Conservation (phyloP, 768 basidiomycete species). For the Ramaria rubella region DNA sequence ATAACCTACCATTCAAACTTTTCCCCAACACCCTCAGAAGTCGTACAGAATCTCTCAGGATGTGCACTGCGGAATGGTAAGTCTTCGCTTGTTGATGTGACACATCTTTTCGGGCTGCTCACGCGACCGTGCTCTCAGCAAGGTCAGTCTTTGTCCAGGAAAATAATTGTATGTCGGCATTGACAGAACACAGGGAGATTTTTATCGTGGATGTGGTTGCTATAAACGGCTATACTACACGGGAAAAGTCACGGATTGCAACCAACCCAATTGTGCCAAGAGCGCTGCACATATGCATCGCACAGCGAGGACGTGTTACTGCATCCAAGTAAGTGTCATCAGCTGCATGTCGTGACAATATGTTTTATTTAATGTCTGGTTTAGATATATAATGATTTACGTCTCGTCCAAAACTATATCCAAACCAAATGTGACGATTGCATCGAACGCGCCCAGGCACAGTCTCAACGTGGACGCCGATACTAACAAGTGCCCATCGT, state of each 20-base stretch:
- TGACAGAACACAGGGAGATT: slow-evolving; percentile 4
- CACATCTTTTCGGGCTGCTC: not conserved
- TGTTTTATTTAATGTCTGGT: slow-evolving; percentile 7
- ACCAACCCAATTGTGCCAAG: slow-evolving; percentile 40
- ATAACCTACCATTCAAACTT: not conserved
- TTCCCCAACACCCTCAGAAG: not conserved
- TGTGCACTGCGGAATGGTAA: not conserved
- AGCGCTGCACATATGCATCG: slow-evolving; percentile 56
- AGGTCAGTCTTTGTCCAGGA: not conserved
- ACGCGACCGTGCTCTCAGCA: not conserved
- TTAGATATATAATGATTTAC: slow-evolving; percentile 40
- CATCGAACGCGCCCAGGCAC: slow-evolving; percentile 3
- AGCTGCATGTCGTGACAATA: slow-evolving; percentile 1
- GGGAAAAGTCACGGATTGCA: slow-evolving; percentile 53
- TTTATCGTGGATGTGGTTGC: slow-evolving; percentile 12
- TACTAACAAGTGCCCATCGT: slow-evolving; percentile 40
- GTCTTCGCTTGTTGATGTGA: not conserved
- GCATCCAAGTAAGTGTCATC: slow-evolving; percentile 35
- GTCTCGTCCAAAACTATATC: slow-evolving; percentile 58
- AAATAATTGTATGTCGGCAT: not conserved
- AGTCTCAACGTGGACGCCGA: slow-evolving; percentile 14
- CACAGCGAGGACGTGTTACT: slow-evolving; percentile 51
- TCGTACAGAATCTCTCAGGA: not conserved
- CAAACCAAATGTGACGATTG: slow-evolving; percentile 35
- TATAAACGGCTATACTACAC: slow-evolving; percentile 59